These are phyloP conservation scores for Ampelomyces quisqualis DNA, from an alignment of 2,329 filamentous ascomycete genomes.

Conservation along the genomic window DNA sequence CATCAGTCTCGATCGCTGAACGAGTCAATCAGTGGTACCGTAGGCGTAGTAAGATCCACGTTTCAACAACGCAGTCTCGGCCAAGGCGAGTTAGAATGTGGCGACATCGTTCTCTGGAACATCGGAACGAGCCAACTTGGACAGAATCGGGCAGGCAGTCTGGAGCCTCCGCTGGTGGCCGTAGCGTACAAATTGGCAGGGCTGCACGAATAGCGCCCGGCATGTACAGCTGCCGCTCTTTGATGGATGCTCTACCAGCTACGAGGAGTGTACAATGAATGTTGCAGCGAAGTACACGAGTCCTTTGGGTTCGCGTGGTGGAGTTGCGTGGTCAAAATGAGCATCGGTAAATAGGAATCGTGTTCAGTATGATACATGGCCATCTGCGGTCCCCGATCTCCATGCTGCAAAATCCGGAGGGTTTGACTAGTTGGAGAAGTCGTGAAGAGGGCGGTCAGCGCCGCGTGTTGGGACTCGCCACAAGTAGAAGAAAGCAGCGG, in stretches of 20 bases:
- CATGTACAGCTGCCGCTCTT: slow-evolving; percentile 9
- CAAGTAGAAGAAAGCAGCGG: too few species aligned
- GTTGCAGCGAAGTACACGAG: too few species aligned
- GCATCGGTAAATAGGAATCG: too few species aligned
- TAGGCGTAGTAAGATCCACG: too few species aligned
- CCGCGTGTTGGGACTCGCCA: slow-evolving; percentile 25
- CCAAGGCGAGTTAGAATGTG: slow-evolving; percentile 1
- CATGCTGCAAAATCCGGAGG: slow-evolving; percentile 16
- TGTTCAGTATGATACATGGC: not conserved
- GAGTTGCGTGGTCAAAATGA: too few species aligned
- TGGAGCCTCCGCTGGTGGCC: slow-evolving; percentile 30
- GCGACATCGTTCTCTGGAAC: slow-evolving; percentile 3
- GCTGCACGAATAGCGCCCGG: slow-evolving; percentile 16
- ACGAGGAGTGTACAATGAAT: too few species aligned
- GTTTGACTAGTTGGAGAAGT: too few species aligned
- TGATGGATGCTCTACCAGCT: not conserved
- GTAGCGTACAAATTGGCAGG: slow-evolving; percentile 24
- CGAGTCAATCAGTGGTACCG: not conserved
- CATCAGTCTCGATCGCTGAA: not conserved
- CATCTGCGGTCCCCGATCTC: slow-evolving; percentile 13
- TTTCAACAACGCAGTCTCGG: slow-evolving; percentile 4
- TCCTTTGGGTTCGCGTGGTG: not conserved
- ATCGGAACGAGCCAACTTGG: slow-evolving; percentile 13
- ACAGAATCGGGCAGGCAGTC: slow-evolving; percentile 24
- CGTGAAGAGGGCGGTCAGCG: slow-evolving; percentile 30